Conservation (phyloP, 2,329 filamentous ascomycete genomes). For the Chalaropsis ovoidea region DNA sequence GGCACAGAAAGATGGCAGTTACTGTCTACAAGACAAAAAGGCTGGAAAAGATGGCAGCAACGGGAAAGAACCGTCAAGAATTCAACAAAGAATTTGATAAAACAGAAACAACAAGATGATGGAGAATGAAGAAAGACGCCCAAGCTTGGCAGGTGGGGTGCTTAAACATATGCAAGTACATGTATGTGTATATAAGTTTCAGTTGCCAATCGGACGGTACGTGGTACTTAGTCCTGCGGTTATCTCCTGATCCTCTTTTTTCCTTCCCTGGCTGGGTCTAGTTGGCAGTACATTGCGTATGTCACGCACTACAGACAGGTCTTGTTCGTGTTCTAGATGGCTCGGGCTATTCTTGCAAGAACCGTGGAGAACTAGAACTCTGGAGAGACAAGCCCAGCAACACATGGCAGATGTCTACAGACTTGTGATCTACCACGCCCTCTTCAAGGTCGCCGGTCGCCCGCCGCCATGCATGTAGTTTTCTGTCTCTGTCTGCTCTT, state of each 20-base stretch:
- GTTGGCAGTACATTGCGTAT: neutral
- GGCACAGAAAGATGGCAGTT: neutral
- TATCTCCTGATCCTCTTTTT: neutral
- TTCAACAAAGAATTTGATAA: neutral
- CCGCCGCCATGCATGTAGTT: neutral
- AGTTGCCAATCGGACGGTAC: neutral
- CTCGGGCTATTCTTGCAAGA: neutral
- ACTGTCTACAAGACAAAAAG: neutral
- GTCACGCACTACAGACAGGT: neutral
- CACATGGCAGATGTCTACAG: neutral
- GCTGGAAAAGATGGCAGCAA: neutral
- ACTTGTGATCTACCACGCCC: neutral
- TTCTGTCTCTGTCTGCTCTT: neutral
- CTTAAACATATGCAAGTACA: too few species aligned
- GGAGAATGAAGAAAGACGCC: conserved; percentile 3
- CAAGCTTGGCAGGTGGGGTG: neutral
- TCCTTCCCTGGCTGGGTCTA: neutral
- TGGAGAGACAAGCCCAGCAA: neutral
- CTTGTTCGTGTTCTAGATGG: neutral
- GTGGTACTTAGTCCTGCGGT: neutral
- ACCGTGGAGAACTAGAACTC: neutral
- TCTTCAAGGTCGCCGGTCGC: neutral
- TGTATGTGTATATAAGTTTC: neutral
- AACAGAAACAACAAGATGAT: neutral
- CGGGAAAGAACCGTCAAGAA: neutral